Evolutionary conservation across 352 stramenopile genomes (phyloP).

Genomic region (Globisporangium okanoganense): DNA sequence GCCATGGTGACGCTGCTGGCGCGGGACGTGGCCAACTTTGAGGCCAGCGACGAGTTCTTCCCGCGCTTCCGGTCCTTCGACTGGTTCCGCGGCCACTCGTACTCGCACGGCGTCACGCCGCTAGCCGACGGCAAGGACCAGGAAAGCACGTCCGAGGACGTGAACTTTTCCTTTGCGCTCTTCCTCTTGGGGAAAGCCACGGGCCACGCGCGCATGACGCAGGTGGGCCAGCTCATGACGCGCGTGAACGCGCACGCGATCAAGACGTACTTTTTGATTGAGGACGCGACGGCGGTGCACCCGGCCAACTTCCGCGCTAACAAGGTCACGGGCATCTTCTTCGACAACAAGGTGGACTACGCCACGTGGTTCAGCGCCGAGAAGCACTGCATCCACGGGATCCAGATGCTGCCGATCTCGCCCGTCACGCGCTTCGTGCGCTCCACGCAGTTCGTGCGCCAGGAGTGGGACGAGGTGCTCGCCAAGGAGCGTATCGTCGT

Average conservation of each 20-base stretch:
- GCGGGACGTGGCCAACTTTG: constrained; percentile 47
- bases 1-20: constrained; percentile 37
- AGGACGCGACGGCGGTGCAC: constrained; percentile 45
- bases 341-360: constrained; percentile 83
- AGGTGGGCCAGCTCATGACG: constrained; percentile 53
- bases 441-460: constrained; percentile 23
- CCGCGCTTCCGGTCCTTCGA: constrained; percentile 38
- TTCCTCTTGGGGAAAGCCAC: constrained; percentile 44
- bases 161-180: constrained; percentile 66
- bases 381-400: constrained; percentile 72
- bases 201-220: constrained; percentile 29
- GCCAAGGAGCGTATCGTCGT: not conserved
- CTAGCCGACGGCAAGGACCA: constrained; percentile 69
- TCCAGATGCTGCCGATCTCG: constrained; percentile 39
- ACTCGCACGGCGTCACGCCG: constrained; percentile 67
- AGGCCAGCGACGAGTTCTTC: constrained; percentile 10
- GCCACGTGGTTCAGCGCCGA: constrained; percentile 71
- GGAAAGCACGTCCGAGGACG: constrained; percentile 67
- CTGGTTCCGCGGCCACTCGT: constrained; percentile 69
- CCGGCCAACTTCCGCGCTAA: constrained; percentile 35
- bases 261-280: constrained; percentile 62
- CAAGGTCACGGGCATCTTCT: constrained; percentile 72
- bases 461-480: constrained; percentile 14
- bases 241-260: constrained; percentile 29
- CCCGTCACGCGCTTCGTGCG: constrained; percentile 6